These are phyloP conservation scores for Verticillium dahliae DNA, from an alignment of 2,329 filamentous ascomycete species.

Conservation along the genomic window DNA sequence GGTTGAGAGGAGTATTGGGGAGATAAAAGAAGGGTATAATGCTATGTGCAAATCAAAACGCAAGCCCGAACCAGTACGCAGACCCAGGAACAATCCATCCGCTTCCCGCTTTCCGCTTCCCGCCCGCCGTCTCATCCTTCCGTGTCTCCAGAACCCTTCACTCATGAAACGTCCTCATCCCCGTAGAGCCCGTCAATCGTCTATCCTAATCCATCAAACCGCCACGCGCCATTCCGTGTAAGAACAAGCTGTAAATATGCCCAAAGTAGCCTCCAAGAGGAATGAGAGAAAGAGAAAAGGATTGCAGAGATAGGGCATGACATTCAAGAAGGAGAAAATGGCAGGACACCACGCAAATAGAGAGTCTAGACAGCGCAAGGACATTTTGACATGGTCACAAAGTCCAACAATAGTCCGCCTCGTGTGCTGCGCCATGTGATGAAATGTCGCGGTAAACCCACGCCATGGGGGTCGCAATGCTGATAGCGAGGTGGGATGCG, in stretches of 20 bases:
- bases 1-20: slow-evolving; percentile 2
- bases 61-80: background rate
- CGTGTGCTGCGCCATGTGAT: background rate
- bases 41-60: slow-evolving; percentile 11
- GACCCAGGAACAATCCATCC: background rate
- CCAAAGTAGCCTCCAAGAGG: background rate
- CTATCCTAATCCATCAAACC: background rate
- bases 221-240: background rate
- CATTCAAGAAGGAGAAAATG: background rate
- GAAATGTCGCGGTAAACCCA: background rate
- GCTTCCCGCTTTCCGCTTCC: background rate
- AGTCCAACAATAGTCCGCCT: background rate
- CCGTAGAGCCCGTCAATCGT: background rate
- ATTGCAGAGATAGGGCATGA: background rate
- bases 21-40: slow-evolving; percentile 10
- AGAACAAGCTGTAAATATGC: background rate
- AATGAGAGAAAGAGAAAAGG: background rate
- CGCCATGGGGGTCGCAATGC: background rate
- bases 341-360: background rate
- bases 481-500: background rate
- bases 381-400: background rate
- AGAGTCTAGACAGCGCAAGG: no score
- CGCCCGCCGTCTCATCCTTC: background rate
- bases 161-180: background rate
- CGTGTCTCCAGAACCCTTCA: background rate